Base-by-base conservation (phyloP, 768 basidiomycete genomes). In the Tulasnella sp. region DNA sequence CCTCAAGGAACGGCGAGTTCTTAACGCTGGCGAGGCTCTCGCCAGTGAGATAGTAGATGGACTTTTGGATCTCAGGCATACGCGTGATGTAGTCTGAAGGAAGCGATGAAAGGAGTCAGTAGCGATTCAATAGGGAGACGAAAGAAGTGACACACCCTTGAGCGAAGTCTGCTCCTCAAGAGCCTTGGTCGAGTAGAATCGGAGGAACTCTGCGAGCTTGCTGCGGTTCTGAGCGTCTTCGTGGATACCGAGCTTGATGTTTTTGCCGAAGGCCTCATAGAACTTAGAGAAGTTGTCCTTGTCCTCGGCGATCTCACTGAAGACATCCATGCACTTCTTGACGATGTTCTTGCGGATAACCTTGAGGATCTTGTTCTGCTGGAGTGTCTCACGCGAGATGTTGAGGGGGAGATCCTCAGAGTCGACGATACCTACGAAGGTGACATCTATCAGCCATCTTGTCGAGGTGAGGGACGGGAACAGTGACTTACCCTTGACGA, bases 331-430 rank as follows among this genome's bases (percentile, higher is more conserved):
- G 71, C 88, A 86, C 80, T 97, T 97, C 84, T 92, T 98, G 74
- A 98, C 94, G 58, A 98, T 82, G 80, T 97, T 96, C 84, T 97
- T 96, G 74, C 92, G 89, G 73, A 95, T 94, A 73, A 96, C 93
- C 80, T 98, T 99, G 68, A 99, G 86, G 67, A 99, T 99, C 84
- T 98, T 99, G 83, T 98, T 98, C 72, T 98, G 96, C 74, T 99
- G 96, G 58, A 99, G 84, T 32, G 94, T 97, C 80, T 99, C 95
- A 77, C 96, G 93, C 45, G 96, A 98, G 75, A 99, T 98, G 83
- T 99, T 99, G 71, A 98, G 89, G 26, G 96, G 96, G 29, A 99
- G 85, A 74, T 99, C 96, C 78, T 99, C 96, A 30, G 95, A 98
- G 80, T 99, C 95, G 76, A 99, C 96, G 72, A 99, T 97, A 80